These are phyloP conservation scores for Pichia terricola DNA, from an alignment of 1,139 yeast species.

Conservation along the genomic window DNA sequence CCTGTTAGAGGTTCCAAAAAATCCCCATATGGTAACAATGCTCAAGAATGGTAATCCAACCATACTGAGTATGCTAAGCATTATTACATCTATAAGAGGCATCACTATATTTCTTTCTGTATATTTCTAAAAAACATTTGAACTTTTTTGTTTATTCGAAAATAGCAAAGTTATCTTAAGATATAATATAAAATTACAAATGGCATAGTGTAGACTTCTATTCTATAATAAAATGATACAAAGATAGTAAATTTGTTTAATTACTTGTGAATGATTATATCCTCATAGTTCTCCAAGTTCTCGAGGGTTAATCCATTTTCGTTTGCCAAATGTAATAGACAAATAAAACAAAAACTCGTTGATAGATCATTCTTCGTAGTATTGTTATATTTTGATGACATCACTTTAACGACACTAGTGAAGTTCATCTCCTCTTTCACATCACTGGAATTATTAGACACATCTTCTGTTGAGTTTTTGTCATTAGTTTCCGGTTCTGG, in stretches of 20 bases:
- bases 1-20: slow-evolving; percentile 66
- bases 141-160: background rate
- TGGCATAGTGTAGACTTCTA: background rate
- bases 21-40: slow-evolving; percentile 55
- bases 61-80: background rate
- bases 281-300: slow-evolving; percentile 33
- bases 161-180: background rate
- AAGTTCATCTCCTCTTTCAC: slow-evolving; percentile 17
- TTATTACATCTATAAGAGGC: background rate
- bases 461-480: background rate
- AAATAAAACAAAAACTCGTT: slow-evolving; percentile 49
- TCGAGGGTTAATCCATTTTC: slow-evolving; percentile 41
- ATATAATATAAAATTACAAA: background rate
- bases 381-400: slow-evolving; percentile 34
- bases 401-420: slow-evolving; percentile 29
- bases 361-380: slow-evolving; percentile 38
- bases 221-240: too few relatives aligned
- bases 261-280: slow-evolving; percentile 30
- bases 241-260: too few relatives aligned
- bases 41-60: slow-evolving; percentile 63
- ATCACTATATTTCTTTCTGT: too few relatives aligned
- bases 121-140: too few relatives aligned
- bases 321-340: slow-evolving; percentile 46
- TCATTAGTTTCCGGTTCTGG: background rate
- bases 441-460: slow-evolving; percentile 2